Percentiles rank a stretch among this genome's conserved stretches.
These are phyloP conservation scores for Nemania serpens DNA, from an alignment of 2,329 filamentous ascomycete species.

Conservation along the genomic window DNA sequence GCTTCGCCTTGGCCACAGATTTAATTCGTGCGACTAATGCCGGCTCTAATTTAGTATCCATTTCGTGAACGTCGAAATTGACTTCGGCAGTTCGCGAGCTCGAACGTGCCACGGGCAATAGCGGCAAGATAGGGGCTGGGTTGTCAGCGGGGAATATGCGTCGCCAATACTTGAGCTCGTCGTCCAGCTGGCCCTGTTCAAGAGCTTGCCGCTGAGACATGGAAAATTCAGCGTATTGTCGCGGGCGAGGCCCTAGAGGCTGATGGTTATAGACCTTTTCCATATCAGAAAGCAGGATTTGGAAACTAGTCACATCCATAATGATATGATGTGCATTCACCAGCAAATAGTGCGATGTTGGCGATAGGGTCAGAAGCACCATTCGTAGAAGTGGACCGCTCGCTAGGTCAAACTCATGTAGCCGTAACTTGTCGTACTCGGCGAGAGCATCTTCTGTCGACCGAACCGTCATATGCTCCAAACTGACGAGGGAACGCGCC, in stretches of 20 bases:
- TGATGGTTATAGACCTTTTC: conserved; percentile 47
- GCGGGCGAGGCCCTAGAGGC: conserved; percentile 27
- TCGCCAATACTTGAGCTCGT: conserved; percentile 45
- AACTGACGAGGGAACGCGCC: conserved; percentile 31
- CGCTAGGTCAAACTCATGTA: conserved; percentile 46
- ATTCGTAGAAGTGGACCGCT: conserved; percentile 43
- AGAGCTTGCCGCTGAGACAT: conserved; percentile 38
- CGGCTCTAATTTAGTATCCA: conserved; percentile 25
- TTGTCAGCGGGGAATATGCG: conserved; percentile 28
- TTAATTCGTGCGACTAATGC: conserved; percentile 33
- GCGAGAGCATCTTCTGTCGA: conserved; percentile 35
- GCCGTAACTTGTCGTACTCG: conserved; percentile 40
- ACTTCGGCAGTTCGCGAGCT: conserved; percentile 31
- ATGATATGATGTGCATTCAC: conserved; percentile 54
- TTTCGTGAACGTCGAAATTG: conserved; percentile 28
- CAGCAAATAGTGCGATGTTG: conserved; percentile 46
- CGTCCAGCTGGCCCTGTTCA: conserved; percentile 36
- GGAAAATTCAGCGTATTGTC: conserved; percentile 46
- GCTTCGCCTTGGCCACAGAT: conserved; percentile 22
- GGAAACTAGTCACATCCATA: conserved; percentile 53
- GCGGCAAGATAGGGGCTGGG: conserved; percentile 37
- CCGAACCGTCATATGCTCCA: conserved; percentile 35
- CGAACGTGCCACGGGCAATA: conserved; percentile 40
- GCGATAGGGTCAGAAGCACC: conserved; percentile 42
- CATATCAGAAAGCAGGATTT: conserved; percentile 51